Conservation (phyloP, 2,329 filamentous ascomycete species). For the Colletotrichum siamense region DNA sequence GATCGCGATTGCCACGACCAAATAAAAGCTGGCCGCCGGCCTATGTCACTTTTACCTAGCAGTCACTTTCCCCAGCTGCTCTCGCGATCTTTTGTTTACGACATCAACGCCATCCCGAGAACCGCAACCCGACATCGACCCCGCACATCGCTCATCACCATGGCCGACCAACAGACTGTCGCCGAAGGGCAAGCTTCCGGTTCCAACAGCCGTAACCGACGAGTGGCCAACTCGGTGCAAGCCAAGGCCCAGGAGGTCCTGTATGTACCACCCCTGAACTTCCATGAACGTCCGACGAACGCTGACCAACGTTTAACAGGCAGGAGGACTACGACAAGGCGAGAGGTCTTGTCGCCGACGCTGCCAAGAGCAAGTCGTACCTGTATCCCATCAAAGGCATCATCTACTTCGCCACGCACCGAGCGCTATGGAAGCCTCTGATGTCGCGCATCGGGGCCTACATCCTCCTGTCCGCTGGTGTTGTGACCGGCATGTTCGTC, state of each 20-base stretch:
- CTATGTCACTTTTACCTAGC: neutral
- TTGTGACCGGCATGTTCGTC: slow-evolving; percentile 83
- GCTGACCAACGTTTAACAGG: slow-evolving; percentile 37
- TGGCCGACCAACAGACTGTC: slow-evolving; percentile 13
- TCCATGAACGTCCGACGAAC: neutral
- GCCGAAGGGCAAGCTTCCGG: neutral
- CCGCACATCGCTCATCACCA: neutral
- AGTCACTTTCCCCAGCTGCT: neutral
- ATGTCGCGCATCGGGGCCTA: slow-evolving; percentile 63
- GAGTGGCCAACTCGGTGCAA: slow-evolving; percentile 43
- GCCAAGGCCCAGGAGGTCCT: slow-evolving; percentile 56
- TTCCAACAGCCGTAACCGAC: slow-evolving; percentile 17
- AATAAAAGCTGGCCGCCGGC: slow-evolving; percentile 3
- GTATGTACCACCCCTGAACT: slow-evolving; percentile 34
- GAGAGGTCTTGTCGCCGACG: slow-evolving; percentile 67
- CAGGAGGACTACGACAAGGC: slow-evolving; percentile 76
- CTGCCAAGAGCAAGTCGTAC: slow-evolving; percentile 71
- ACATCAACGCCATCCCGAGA: neutral
- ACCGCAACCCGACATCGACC: neutral
- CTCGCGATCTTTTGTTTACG: neutral
- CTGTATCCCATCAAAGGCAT: slow-evolving; percentile 83
- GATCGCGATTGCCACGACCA: slow-evolving; percentile 11
- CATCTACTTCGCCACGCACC: slow-evolving; percentile 62
- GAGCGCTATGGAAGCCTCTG: slow-evolving; percentile 64
- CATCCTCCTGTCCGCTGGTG: slow-evolving; percentile 71